Percentiles rank a stretch among this genome's conserved stretches.
Conservation (phyloP, 371 early-diverging fungal species). For the Agmasoma carcini region DNA sequence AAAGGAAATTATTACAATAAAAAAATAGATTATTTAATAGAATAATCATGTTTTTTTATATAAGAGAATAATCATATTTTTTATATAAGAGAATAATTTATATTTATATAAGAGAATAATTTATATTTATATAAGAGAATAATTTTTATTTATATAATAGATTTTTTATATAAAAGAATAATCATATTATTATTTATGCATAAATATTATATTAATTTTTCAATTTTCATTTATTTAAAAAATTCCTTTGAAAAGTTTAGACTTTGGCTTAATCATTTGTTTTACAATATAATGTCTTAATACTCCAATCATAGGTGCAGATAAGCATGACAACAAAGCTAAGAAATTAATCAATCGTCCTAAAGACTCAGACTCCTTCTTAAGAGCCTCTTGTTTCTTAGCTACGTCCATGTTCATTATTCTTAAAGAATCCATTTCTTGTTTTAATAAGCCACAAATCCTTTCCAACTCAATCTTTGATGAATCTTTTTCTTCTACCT, state of each 20-base stretch:
- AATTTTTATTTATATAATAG: neutral
- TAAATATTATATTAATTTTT: neutral
- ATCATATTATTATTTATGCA: neutral
- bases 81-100: neutral
- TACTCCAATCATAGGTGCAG: conserved; percentile 3
- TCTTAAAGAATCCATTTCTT: neutral
- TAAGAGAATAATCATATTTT: neutral
- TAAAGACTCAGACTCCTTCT: conserved; percentile 7
- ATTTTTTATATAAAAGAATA: neutral
- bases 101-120: neutral
- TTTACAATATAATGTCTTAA: neutral
- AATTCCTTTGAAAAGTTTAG: conserved; percentile 5
- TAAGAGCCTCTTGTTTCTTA: neutral
- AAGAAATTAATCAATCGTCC: conserved; percentile 5
- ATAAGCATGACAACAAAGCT: conserved; percentile 3
- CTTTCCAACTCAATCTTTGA: neutral
- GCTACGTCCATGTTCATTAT: conserved; percentile 1
- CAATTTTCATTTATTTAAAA: conserved; percentile 18
- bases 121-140: neutral
- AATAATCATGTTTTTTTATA: neutral
- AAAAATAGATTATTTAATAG: conserved; percentile 9
- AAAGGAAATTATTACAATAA: too few relatives aligned
- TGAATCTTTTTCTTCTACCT: conserved; percentile 8
- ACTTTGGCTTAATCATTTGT: conserved; percentile 12
- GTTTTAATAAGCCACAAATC: neutral